Percentiles rank a stretch among this genome's conserved stretches.
Evolutionary conservation across 2,329 filamentous ascomycete genomes (phyloP).

Genomic region (Leptosphaerulina australis): DNA sequence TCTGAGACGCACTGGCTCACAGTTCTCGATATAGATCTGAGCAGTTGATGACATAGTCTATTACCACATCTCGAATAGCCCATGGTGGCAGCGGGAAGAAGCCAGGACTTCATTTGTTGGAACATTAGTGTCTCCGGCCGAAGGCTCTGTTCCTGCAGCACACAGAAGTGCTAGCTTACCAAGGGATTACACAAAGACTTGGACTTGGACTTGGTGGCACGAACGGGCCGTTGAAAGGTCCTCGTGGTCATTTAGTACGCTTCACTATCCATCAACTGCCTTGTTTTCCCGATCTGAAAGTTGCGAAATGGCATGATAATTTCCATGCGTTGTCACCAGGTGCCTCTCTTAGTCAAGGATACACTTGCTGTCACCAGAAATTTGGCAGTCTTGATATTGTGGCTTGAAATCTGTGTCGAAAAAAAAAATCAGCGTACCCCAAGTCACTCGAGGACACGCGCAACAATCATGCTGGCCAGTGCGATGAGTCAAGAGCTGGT

Average conservation of each 20-base stretch:
- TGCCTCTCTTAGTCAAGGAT: not conserved
- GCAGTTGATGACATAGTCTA: slow-evolving; percentile 4
- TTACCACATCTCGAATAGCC: not conserved
- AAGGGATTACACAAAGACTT: slow-evolving; percentile 6
- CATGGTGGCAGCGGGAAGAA: not conserved
- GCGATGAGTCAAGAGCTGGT: too few species aligned
- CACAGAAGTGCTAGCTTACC: slow-evolving; percentile 4
- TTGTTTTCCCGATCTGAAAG: slow-evolving; percentile 7
- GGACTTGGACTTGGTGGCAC: not conserved
- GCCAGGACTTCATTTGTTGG: slow-evolving; percentile 3
- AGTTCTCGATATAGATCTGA: slow-evolving; percentile 5
- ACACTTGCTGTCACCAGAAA: not conserved
- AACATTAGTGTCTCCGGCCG: slow-evolving; percentile 3
- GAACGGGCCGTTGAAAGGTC: slow-evolving; percentile 17
- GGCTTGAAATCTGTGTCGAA: not conserved
- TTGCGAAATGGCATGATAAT: slow-evolving; percentile 4
- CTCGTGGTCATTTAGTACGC: slow-evolving; percentile 14
- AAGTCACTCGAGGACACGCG: too few species aligned
- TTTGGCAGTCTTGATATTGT: not conserved
- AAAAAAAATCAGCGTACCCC: too few species aligned
- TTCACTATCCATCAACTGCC: slow-evolving; percentile 6
- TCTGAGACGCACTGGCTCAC: slow-evolving; percentile 14
- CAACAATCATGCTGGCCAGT: too few species aligned
- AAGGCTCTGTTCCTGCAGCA: slow-evolving; percentile 4
- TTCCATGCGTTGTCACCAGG: slow-evolving; percentile 1